Base-by-base conservation (phyloP, 1,139 yeast genomes). In the Entelexis sorbosivorans region DNA sequence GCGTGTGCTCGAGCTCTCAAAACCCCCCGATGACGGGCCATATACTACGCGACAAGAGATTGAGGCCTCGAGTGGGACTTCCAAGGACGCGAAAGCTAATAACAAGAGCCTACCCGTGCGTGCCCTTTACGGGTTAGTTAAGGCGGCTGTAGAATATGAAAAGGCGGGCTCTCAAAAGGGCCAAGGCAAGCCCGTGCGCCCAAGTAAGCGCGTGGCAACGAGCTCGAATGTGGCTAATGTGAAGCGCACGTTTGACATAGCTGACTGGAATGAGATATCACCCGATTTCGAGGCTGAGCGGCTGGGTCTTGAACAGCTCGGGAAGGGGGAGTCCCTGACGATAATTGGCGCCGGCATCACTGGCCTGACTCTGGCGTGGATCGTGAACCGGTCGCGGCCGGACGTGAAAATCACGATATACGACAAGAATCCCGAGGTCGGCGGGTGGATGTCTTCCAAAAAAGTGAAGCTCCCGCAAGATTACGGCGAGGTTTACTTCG, bases 291-390 rank as follows among this genome's bases (percentile, higher is more conserved):
- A 59, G 45, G 47, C 56, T 13, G 50, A 49, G 16, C 43, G 51
- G n/a, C 50, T 59, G 16, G 61, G 61, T 2, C 51, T 67, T 17
- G 61, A 60, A 34, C 59, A 63, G 29, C 48, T 68, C 33, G 50
- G 58, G 17, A 36, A 52, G 2, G 62, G 63, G 13, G 66, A 63
- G 14, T 57, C 59, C 14, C 54, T 68, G 29, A 60, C 60, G 1
- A 63, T 89, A 0, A 64, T 87, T 2, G 98, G 98, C 0, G 84
- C 85, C 0, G 98, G 98, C 0, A 75, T 89, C 2, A 82, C 95
- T 1, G 97, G 97, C 0, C 71, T 91, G 4, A 71, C 91, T 1
- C 80, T 78, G 60, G 82, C 93, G 0, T 88, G 84, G 65, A 84
- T 84, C 60, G 70, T 89, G 20, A 71, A 75, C 38, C 76, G 75